Evolutionary conservation across 2,329 filamentous ascomycete species (phyloP), one percentile per base, ranked within the genome.

Genomic region (Geoglossum cookeanum): DNA sequence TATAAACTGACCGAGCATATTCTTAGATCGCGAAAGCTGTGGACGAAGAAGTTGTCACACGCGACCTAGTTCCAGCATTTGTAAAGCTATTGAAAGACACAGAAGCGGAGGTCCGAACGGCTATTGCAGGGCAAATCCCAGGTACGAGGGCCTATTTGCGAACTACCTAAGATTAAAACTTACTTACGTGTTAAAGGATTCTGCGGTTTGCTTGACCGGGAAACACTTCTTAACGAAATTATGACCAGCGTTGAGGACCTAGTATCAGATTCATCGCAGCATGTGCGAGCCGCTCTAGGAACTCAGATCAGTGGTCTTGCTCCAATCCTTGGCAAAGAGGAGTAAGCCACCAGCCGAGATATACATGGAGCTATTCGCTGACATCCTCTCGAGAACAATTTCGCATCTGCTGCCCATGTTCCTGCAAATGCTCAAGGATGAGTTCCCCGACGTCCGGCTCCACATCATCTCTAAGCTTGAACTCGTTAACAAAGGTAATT

Each of bases 391-490:
- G 63, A 92, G 87, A 71, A 98, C 92, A 33, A 97, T 95, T 63
- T 85, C 92, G 64, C 92, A 98, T 69, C 81, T 98, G 49, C 80
- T 98, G 49, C 92, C 92, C 57, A 98, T 98, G 91, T 97, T 98
- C 72, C 78, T 98, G 57, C 87, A 94, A 70, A 98, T 98, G 92
- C 83, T 98, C 65, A 98, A 97, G 78, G 92, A 98, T 66, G 92
- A 98, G 68, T 97, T 96, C 71, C 92, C 92, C 27, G 92, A 98
- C 68, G 92, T 98, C 55, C 85, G 92, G 61, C 81, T 98, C 59
- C 94, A 98, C 73, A 98, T 98, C 70, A 98, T 98, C 67, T 97
- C 92, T n/a, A 98, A 98, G 73, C 82, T 98, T 57, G 94, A 98
- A 74, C 80, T 94, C 61, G 92, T 98, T 62, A 98, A 98, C 74